These are phyloP conservation scores for Tripidium arundinaceum DNA, from an alignment of 202 grass and related monocot genomes.

Conservation along the genomic window DNA sequence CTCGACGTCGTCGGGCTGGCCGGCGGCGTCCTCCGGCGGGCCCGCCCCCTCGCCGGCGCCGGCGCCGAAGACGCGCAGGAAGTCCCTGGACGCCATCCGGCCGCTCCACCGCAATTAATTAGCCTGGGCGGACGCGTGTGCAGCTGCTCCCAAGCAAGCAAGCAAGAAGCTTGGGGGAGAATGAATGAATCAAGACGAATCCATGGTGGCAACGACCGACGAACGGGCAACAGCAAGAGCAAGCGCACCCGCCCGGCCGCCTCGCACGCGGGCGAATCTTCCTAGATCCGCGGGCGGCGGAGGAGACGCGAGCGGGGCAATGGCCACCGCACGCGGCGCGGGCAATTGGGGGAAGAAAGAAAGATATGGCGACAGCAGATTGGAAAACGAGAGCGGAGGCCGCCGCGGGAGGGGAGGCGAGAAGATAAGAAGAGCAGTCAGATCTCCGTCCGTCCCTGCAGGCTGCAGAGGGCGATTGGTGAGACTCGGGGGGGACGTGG, in stretches of 20 bases:
- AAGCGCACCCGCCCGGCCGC: not conserved
- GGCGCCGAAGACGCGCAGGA: not conserved
- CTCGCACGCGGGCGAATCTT: not conserved
- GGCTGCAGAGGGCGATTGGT: not conserved
- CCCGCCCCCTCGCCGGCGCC: not conserved
- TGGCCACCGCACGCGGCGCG: not conserved
- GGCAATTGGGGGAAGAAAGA: not conserved
- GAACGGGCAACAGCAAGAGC: not conserved
- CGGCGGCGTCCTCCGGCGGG: not conserved
- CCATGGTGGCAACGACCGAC: not conserved
- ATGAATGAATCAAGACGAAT: not conserved
- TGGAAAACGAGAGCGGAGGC: not conserved
- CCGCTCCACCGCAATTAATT: not conserved
- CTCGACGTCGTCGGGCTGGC: constrained; percentile 65
- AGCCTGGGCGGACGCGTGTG: too few species aligned
- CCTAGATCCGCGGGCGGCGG: not conserved
- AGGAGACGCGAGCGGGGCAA: not conserved
- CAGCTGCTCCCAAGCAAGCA: not conserved
- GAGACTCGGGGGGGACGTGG: constrained; percentile 18
- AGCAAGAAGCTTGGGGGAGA: not conserved
- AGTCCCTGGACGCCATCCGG: not conserved
- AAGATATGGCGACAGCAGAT: not conserved
- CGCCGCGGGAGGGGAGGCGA: not conserved
- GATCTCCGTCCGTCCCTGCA: not conserved
- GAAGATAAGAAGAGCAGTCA: not conserved